These are phyloP conservation scores for Coprinopsis sp. DNA, from an alignment of 768 basidiomycete genomes.

Conservation along the genomic window DNA sequence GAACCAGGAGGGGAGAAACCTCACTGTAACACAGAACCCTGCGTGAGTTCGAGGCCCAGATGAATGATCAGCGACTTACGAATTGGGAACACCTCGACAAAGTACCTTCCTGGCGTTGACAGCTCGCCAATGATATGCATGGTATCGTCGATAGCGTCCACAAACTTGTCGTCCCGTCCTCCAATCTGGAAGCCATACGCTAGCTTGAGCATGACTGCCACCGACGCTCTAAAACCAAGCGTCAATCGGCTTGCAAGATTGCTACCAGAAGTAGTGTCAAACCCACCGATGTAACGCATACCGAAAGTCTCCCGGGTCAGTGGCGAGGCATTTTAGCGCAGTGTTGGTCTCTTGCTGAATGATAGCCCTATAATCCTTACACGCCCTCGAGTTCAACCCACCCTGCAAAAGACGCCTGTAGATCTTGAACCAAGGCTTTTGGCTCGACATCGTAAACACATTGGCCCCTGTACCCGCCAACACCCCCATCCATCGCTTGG, in stretches of 20 bases:
- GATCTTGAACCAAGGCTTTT: conserved; percentile 29
- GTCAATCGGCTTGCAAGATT: neutral
- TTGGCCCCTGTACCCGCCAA: conserved; percentile 25
- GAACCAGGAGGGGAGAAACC: conserved; percentile 38
- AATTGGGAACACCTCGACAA: conserved; percentile 36
- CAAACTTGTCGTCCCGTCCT: conserved; percentile 29
- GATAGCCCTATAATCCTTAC: conserved; percentile 26
- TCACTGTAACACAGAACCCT: conserved; percentile 22
- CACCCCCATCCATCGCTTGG: conserved; percentile 27
- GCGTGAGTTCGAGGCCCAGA: neutral
- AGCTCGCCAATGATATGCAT: conserved; percentile 22
- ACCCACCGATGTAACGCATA: conserved; percentile 27
- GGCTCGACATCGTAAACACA: conserved; percentile 28
- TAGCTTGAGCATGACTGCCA: conserved; percentile 31
- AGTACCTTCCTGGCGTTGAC: conserved; percentile 29
- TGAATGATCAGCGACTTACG: conserved; percentile 19
- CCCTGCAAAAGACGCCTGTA: conserved; percentile 34
- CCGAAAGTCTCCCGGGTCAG: conserved; percentile 24
- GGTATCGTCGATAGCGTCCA: conserved; percentile 27
- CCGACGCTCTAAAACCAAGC: conserved; percentile 24
- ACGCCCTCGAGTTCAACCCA: conserved; percentile 32
- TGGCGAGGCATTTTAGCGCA: conserved; percentile 25
- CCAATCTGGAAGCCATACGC: conserved; percentile 38
- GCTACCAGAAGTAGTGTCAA: conserved; percentile 2
- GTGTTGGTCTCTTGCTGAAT: conserved; percentile 25